Percentiles rank a stretch among this genome's conserved stretches.
Evolutionary conservation across 805 yeast species (phyloP).

Genomic region (Kockiozyma suomiensis): DNA sequence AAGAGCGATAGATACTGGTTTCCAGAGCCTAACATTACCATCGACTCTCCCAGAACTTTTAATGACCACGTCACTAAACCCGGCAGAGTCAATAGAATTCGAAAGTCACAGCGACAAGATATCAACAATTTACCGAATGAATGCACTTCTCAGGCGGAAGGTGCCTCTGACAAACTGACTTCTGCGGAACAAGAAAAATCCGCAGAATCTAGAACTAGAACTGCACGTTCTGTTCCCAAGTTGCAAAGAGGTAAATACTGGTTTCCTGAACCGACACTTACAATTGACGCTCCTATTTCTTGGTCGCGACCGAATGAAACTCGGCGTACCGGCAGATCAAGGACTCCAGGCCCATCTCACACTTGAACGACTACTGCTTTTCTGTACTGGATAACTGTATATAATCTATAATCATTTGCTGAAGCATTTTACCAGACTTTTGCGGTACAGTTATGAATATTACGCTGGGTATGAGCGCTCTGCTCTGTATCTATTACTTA

Average conservation of each 20-base stretch:
- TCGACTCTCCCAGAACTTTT: not conserved
- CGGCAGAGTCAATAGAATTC: no score
- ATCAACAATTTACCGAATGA: no score
- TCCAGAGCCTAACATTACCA: not conserved
- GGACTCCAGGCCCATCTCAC: no score
- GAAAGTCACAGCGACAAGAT: no score
- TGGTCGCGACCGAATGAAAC: no score
- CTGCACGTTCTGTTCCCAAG: no score
- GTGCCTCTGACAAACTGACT: not conserved
- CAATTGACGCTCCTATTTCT: not conserved
- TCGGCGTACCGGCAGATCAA: no score
- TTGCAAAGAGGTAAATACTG: not conserved
- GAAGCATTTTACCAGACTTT: not conserved
- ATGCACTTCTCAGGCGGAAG: not conserved
- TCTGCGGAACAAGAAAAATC: not conserved
- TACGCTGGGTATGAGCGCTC: not conserved
- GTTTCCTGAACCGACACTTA: constrained; percentile 8
- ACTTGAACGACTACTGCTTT: no score
- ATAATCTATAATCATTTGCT: not conserved
- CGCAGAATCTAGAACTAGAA: not conserved
- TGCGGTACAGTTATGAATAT: not conserved
- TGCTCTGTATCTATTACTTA: not conserved
- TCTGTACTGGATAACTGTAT: no score
- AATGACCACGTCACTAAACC: no score
- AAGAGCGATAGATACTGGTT: not conserved